phyloP scores from a whole-genome alignment of 495 filamentous ascomycete species.

The Hyaloscypha finlandica region DNA sequence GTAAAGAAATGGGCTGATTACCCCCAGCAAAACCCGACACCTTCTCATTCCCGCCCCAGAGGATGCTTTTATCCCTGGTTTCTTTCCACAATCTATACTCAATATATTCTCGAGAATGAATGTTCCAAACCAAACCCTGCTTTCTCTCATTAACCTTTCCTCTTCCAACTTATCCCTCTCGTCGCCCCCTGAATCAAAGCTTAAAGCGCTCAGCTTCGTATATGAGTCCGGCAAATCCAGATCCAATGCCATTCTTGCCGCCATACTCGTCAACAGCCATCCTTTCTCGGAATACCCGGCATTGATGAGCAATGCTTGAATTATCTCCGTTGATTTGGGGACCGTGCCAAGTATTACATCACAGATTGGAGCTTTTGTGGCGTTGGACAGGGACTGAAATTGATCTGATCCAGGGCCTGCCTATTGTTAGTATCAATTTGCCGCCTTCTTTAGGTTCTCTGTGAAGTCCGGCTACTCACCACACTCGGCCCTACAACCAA shows the following conservation, averaged over 20 bases:
- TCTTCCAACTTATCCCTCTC: constrained; percentile 35
- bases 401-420: constrained; percentile 38
- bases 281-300: constrained; percentile 52
- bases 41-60: constrained; percentile 40
- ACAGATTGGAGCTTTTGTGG: constrained; percentile 48
- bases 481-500: constrained; percentile 45
- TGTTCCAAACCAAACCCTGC: constrained; percentile 49
- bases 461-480: constrained; percentile 32
- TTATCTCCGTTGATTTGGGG: constrained; percentile 43
- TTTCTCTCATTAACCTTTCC: constrained; percentile 40
- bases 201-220: constrained; percentile 40
- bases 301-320: constrained; percentile 51
- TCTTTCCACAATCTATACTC: constrained; percentile 52
- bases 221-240: constrained; percentile 46
- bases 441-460: too few species aligned
- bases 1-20: too few species aligned
- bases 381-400: constrained; percentile 42
- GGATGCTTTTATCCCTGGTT: constrained; percentile 43
- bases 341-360: constrained; percentile 45
- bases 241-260: constrained; percentile 49
- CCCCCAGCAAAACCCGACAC: constrained; percentile 44
- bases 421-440: neutral
- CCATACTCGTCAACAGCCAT: constrained; percentile 47
- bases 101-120: constrained; percentile 53
- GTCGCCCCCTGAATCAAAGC: constrained; percentile 18